Evolutionary conservation across 1,284 basidiomycete genomes (phyloP), one percentile per base, ranked within the genome.

Genomic region (Pascua guehoae): DNA sequence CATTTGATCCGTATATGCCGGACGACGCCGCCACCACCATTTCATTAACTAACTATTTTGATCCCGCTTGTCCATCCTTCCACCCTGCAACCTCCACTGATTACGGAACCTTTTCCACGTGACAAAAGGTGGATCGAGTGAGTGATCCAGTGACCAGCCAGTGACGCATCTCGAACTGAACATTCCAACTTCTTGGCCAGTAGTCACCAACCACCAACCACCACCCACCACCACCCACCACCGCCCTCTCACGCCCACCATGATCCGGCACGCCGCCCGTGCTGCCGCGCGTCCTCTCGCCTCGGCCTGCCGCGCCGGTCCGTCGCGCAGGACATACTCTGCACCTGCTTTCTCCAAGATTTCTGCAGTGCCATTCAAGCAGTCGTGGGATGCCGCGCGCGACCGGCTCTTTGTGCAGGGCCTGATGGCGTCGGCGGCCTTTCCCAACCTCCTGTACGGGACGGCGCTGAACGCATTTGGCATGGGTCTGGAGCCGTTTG

Each of bases 381-480:
- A 63, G 12, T 8, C 47, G 16, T 64, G 64, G 9, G 51, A 62
- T 15, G 61, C 64, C n/a, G 70, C 66, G 2, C 41, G 61, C 44
- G 51, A 55, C n/a, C 41, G 58, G 12, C 54, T 72, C 43, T 57
- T 63, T 16, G 55, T 58, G n/a, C 56, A 59, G 15, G 67, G 61
- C 17, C 60, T 71, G 4, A 24, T 67, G 7, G 66, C 64, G 16
- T 57, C 64, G 12, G 38, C 36, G 38, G 17, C 42, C 12, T 12
- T 42, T 49, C 44, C 47, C 8, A 74, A 73, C 51, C 50, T 71
- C 17, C 41, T 70, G 17, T 61, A 64, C 17, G 68, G 69, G 2
- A 55, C 52, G 7, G 52, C 65, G 16, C 52, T 71, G 79, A 56
- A 59, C 5, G 2, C 70, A 4, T 69, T 73, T 47, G 73, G 73